Evolutionary conservation across 805 yeast species (phyloP), one percentile per base, ranked within the genome.

Genomic region (Lipomyces lipofer): DNA sequence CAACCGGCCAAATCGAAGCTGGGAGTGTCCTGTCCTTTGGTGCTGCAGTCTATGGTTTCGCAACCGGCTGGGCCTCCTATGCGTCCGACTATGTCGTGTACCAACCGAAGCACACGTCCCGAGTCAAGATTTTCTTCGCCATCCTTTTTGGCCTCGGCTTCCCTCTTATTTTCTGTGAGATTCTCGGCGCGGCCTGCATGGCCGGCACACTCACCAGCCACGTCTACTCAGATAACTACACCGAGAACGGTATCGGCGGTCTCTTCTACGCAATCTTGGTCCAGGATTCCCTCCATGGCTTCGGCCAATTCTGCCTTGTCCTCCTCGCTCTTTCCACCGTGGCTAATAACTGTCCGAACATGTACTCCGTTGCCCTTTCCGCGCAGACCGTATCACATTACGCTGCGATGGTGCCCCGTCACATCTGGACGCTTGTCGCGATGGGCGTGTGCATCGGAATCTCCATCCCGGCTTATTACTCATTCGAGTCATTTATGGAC

Each of bases 31-130:
- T 90, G 53, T 82, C 92, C 19, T 88, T 86, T 63, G 96, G 96
- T 69, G 85, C 89, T 71, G 73, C 94, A 42, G 71, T 86, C 60
- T 89, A 80, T 65, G 97, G 97, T 61, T 90, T 85, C 67, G 95
- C 96, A 46, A 81, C 96, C 49, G 96, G 96, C 60, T 90, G 97
- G 97, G 81, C 95, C 53, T 84, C 96, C 19, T 88, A 84, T 65
- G 94, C 96, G 28, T 83, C 96, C 47, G 97, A 90, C 73, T 90
- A 89, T 74, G 88, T 96, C 46, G 89, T 85, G 40, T 90, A 88
- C 75, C 88, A 86, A 79, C 88, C 86, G 62, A 75, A 78, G 64
- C 77, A 79, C 66, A 81, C 84, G 58, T 79, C 78, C 69, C 74
- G 80, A 38, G 60, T 63, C 67, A 83, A 75, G 67, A 76, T 88